Evolutionary conservation across 306 rosid species (phyloP), one percentile per base, ranked within the genome.

Genomic region (Cucurbita argyrosperma): DNA sequence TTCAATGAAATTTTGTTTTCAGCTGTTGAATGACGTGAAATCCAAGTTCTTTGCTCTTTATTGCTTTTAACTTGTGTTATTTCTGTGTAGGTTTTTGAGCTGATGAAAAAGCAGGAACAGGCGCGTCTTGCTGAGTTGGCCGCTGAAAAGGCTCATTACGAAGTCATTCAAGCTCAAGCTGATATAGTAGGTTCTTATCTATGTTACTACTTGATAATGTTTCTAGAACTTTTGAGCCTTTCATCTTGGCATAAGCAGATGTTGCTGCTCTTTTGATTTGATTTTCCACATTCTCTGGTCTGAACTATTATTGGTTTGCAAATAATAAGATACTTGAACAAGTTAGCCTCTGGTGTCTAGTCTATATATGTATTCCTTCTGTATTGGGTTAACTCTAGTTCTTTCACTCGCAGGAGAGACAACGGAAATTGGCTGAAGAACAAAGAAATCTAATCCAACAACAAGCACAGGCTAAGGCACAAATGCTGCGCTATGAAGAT

Each of bases 391-490:
- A 59, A 46, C 45, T 42, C 26, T 75, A 67, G 52, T 30, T 2
- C 30, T 45, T 54, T 51, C 78, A 76, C 38, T 53, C 23, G 59
- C 88, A 91, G 99, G 99, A 91, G 61, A 89, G 86, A 78, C 91
- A 90, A 79, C 81, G 81, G 68, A 85, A 89, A 80, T 8, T 95
- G 87, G 89, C 86, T 51, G 99, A 95, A 85, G 96, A 91, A 40
- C 97, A 91, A 78, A 85, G 87, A 26, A 88, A 91, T 82, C 76
- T 90, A 72, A 77, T 87, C 65, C 97, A 95, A 76, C 92, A 91
- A 74, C 96, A 91, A 77, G 96, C 89, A 58, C 96, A 95, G 76
- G 80, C 82, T 51, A 83, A 89, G 84, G 99, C 99, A 49, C 99
- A 95, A 79, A 83, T 78, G 86, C 46, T 85, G 76, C 89, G 97